These are phyloP conservation scores for Dactylonectria estremocensis DNA, from an alignment of 2,329 filamentous ascomycete genomes.

Conservation along the genomic window DNA sequence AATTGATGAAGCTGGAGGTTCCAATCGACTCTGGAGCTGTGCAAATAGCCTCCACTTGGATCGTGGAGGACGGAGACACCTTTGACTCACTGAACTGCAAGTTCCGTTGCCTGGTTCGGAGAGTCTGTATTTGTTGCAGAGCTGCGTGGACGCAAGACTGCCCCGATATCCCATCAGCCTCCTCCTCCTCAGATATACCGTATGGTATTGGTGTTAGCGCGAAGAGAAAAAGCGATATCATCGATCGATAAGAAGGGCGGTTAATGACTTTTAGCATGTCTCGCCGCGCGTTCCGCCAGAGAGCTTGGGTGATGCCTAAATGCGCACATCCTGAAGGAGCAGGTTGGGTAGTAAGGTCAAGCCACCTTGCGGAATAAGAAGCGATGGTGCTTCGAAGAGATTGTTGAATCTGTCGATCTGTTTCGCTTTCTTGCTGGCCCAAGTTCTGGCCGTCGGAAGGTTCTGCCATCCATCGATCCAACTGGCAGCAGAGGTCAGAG, in stretches of 20 bases:
- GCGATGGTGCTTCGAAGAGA: slow-evolving; percentile 48
- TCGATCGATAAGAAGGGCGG: slow-evolving; percentile 58
- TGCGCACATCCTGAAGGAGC: neutral
- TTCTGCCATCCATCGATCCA: slow-evolving; percentile 55
- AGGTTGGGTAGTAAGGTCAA: slow-evolving; percentile 43
- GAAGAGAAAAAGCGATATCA: slow-evolving; percentile 58
- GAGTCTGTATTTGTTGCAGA: slow-evolving; percentile 57
- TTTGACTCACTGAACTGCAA: slow-evolving; percentile 59
- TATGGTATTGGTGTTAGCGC: slow-evolving; percentile 58
- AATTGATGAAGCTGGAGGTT: slow-evolving; percentile 53
- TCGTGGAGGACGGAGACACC: slow-evolving; percentile 49
- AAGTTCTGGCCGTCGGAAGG: slow-evolving; percentile 13
- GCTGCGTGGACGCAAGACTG: slow-evolving; percentile 59
- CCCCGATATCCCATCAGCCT: slow-evolving; percentile 57
- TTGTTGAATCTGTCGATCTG: slow-evolving; percentile 42
- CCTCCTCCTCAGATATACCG: slow-evolving; percentile 58
- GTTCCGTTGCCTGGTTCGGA: slow-evolving; percentile 57
- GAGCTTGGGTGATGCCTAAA: slow-evolving; percentile 29
- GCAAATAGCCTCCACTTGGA: slow-evolving; percentile 34
- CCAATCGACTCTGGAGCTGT: slow-evolving; percentile 48
- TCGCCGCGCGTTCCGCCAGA: slow-evolving; percentile 55
- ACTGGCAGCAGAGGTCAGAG: slow-evolving; percentile 48
- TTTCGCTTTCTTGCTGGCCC: slow-evolving; percentile 33
- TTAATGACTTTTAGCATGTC: slow-evolving; percentile 60
- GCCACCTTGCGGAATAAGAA: slow-evolving; percentile 51